Base-by-base conservation (phyloP, 768 basidiomycete genomes). In the Epithele typhae region DNA sequence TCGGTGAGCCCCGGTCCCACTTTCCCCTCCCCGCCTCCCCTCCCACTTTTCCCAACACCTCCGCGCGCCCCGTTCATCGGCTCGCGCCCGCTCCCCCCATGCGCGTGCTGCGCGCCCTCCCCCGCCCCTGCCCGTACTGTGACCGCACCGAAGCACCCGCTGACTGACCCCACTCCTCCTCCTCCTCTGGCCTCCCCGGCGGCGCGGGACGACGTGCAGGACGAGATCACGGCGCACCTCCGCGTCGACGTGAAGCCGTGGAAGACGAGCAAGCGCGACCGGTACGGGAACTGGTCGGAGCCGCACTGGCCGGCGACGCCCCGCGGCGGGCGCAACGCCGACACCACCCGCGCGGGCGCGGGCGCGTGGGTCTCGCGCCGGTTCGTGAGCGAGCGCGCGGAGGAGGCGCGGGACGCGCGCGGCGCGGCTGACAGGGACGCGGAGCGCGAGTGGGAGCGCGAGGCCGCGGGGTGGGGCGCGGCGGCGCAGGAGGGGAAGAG, bases 1-100 rank as follows among this genome's bases (percentile, higher is more conserved):
- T 32, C 46, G 22, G 50, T 51, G 23, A 46, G 50, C n/a, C 25
- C 23, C 37, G 21, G 21, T 2, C 21, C 17, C n/a, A 19, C 36
- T 30, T 19, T 25, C 10, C 41, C 41, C 4, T 32, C 15, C 37
- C 25, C 37, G 8, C 37, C 35, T 6, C 17, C 25, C 30, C 25
- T 36, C 11, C 36, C 27, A 3, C 25, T 39, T 10, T 37, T 42
- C 1, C 22, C 15, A 5, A 11, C 8, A 34, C 14, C 21, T 8
- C 35, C 35, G 17, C n/a, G 9, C 6, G 12, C 35, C 8, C 35
- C 35, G 14, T 17, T 6, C n/a, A 6, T 36, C 6, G 30, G 27
- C n/a, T 37, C 5, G 8, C 37, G 17, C 5, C 12, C 17, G 9
- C 43, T 44, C 22, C 40, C 35, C 18, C 7, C 27, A 7, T 30